A percentile compares a stretch with the other conserved stretches of the same genome.
Conservation (phyloP, 108 stramenopile species). For the Mayamaea pseudoterrestris region DNA sequence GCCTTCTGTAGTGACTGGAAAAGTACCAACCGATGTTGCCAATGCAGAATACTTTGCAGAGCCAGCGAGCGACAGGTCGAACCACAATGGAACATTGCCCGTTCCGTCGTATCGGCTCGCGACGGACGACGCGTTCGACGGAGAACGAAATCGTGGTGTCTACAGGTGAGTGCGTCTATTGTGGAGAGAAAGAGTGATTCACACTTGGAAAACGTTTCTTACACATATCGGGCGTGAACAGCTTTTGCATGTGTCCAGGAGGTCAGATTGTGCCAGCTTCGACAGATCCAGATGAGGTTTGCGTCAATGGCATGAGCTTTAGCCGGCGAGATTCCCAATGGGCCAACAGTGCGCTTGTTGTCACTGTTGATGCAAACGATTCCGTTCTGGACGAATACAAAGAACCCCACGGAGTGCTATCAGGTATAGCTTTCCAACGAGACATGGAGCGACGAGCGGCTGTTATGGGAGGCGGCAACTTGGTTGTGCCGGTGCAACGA, state of each 20-base stretch:
- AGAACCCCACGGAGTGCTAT: constrained; percentile 45
- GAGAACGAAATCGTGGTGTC: constrained; percentile 37
- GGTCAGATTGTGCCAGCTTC: constrained; percentile 92
- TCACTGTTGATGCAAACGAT: constrained; percentile 75
- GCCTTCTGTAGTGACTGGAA: constrained; percentile 49
- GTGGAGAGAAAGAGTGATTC: no score
- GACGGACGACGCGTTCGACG: constrained; percentile 70
- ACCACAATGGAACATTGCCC: constrained; percentile 37
- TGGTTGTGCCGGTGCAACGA: constrained; percentile 85
- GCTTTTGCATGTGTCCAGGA: constrained; percentile 28
- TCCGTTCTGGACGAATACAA: constrained; percentile 55
- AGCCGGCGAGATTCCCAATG: constrained; percentile 72
- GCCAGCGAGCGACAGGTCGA: not conserved
- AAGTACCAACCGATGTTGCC: constrained; percentile 42
- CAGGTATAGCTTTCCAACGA: constrained; percentile 71
- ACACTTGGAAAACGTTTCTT: constrained; percentile 27
- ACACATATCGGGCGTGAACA: constrained; percentile 62
- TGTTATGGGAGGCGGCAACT: constrained; percentile 61
- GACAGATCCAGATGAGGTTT: constrained; percentile 68
- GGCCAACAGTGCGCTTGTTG: constrained; percentile 93
- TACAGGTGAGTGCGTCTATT: no score
- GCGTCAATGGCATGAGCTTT: constrained; percentile 96
- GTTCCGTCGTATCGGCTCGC: constrained; percentile 86
- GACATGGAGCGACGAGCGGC: constrained; percentile 83
- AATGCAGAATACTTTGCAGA: constrained; percentile 41